Percentiles rank a stretch among this genome's conserved stretches.
These are phyloP conservation scores for Sambucus nigra DNA, from an alignment of 129 eudicot genomes.

Conservation along the genomic window DNA sequence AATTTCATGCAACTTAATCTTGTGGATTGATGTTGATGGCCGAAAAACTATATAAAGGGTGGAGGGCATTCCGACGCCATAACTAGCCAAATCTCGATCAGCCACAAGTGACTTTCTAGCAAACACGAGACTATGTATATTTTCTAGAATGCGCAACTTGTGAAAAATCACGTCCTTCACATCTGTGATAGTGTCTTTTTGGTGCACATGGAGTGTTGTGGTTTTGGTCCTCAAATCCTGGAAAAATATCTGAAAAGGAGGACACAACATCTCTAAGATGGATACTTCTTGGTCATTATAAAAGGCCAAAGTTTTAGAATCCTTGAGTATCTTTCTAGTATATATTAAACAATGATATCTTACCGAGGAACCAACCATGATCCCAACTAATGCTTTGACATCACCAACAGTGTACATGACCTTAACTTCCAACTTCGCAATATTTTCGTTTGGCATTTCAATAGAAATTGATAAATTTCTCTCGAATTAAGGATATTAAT, in stretches of 20 bases:
- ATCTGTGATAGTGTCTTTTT: background rate
- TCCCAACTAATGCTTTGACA: constrained; percentile 12
- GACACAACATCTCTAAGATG: constrained; percentile 3
- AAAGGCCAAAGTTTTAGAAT: constrained; percentile 7
- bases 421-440: constrained; percentile 11
- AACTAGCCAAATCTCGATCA: constrained; percentile 11
- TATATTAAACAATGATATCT: background rate
- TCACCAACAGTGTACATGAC: constrained; percentile 15
- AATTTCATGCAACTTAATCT: background rate
- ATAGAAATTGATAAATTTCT: constrained; percentile 11
- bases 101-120: constrained; percentile 7
- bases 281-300: constrained; percentile 8
- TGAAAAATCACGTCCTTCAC: constrained; percentile 6
- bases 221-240: constrained; percentile 3
- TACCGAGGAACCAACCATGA: constrained; percentile 1
- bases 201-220: background rate
- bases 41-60: constrained; percentile 4
- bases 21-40: background rate
- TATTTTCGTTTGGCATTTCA: constrained; percentile 2
- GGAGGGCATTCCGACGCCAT: constrained; percentile 5
- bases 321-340: constrained; percentile 5
- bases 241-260: constrained; percentile 12
- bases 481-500: constrained; percentile 10
- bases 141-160: background rate
- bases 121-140: background rate